Evolutionary conservation across 345 rosid genomes (phyloP).

Genomic region (Triadica sebifera): DNA sequence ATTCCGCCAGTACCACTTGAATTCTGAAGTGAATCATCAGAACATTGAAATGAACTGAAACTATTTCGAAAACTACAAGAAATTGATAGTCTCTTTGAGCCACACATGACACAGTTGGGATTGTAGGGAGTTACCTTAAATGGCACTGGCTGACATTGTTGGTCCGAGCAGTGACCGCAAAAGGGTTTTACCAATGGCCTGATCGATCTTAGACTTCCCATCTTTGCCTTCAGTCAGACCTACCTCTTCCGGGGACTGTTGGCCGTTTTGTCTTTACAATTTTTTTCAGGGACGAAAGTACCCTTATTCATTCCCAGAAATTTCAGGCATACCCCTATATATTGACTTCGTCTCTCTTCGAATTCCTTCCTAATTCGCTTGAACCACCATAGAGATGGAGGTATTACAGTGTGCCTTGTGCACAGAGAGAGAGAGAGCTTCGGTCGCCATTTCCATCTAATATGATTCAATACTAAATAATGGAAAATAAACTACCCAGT

Average conservation of each 20-base stretch:
- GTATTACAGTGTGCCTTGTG: neutral
- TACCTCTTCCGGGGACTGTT: neutral
- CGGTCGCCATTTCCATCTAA: neutral
- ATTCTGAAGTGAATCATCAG: constrained; percentile 14
- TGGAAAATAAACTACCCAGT: constrained; percentile 36
- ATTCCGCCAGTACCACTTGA: neutral
- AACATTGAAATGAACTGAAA: neutral
- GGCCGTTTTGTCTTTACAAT: neutral
- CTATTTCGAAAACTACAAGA: constrained; percentile 11
- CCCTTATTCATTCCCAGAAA: neutral
- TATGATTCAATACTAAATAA: neutral
- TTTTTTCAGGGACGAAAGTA: neutral
- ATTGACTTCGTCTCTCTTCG: neutral
- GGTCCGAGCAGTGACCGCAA: constrained; percentile 6
- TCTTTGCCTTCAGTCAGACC: neutral
- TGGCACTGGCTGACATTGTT: neutral
- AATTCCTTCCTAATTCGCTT: neutral
- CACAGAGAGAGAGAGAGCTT: neutral
- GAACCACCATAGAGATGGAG: too few species aligned
- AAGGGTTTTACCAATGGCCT: constrained; percentile 5
- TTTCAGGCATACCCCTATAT: neutral
- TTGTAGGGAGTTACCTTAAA: constrained; percentile 8
- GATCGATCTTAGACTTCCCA: constrained; percentile 18
- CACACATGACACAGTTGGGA: constrained; percentile 3
- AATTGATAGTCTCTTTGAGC: constrained; percentile 3